phyloP scores from a whole-genome alignment of 176 grass and related monocot species.

The Rhynchospora tenuis region DNA sequence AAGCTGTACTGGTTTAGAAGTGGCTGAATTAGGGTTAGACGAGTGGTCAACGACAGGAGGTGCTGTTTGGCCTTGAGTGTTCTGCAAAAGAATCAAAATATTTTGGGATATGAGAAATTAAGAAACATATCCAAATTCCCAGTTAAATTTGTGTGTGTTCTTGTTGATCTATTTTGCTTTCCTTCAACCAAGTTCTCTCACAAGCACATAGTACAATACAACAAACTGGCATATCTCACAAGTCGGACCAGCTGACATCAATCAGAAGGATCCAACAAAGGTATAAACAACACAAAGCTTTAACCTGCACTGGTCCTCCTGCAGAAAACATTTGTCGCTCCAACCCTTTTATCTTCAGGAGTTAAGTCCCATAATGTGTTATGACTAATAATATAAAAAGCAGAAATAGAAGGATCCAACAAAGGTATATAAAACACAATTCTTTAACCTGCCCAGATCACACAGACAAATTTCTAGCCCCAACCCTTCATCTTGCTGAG shows the following conservation, averaged over 20 bases:
- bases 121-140: neutral
- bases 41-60: constrained; percentile 31
- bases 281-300: neutral
- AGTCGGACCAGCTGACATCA: neutral
- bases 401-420: neutral
- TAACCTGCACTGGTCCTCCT: neutral
- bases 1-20: constrained; percentile 34
- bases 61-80: constrained; percentile 53
- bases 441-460: too few relatives aligned
- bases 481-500: too few relatives aligned
- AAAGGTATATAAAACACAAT: neutral
- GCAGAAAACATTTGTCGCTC: neutral
- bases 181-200: neutral
- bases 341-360: neutral
- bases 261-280: neutral
- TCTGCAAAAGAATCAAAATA: constrained; percentile 48
- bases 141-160: neutral
- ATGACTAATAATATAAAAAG: neutral
- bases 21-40: constrained; percentile 40
- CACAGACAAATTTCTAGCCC: too few relatives aligned
- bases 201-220: neutral
- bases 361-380: neutral
- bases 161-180: neutral
- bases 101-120: neutral
- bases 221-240: neutral